Evolutionary conservation across 2,329 filamentous ascomycete species (phyloP).

Genomic region (Periconia sp.): DNA sequence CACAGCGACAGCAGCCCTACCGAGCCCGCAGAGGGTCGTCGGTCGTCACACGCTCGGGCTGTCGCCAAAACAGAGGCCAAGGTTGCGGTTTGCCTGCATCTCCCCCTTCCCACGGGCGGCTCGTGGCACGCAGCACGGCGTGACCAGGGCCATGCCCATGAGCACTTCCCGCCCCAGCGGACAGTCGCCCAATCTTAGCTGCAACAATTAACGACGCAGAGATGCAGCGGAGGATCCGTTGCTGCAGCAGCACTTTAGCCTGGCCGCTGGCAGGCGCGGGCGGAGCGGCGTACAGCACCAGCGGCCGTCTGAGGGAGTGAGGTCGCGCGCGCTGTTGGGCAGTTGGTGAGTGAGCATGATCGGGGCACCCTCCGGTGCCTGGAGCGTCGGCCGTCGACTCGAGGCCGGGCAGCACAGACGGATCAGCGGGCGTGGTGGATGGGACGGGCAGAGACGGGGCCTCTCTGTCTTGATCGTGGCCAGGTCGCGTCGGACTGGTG

Average conservation of each 20-base stretch:
- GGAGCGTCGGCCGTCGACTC: no score
- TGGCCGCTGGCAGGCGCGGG: conserved; percentile 7
- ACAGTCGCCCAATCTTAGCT: conserved; percentile 20
- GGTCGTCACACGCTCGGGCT: no score
- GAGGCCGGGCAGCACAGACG: no score
- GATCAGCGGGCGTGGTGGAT: no score
- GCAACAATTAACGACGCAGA: conserved; percentile 16
- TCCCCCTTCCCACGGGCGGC: no score
- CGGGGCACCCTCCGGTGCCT: no score
- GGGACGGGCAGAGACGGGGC: no score
- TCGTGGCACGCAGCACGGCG: conserved; percentile 11
- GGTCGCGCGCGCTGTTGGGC: no score
- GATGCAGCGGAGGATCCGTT: conserved; percentile 7
- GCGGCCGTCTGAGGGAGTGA: no score
- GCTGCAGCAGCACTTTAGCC: conserved; percentile 14
- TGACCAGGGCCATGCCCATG: no score
- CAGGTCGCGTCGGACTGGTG: no score
- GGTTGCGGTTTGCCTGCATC: neutral
- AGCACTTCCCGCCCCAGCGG: conserved; percentile 9
- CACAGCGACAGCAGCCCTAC: conserved; percentile 18
- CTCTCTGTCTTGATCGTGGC: no score
- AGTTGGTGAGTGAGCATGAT: neutral
- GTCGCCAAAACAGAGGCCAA: neutral
- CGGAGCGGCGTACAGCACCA: conserved; percentile 4
- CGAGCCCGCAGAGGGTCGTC: conserved; percentile 2